A percentile compares a stretch with the other conserved stretches of the same genome.
phyloP scores from a whole-genome alignment of 2,329 filamentous ascomycete genomes.

The Fusarium sp. region DNA sequence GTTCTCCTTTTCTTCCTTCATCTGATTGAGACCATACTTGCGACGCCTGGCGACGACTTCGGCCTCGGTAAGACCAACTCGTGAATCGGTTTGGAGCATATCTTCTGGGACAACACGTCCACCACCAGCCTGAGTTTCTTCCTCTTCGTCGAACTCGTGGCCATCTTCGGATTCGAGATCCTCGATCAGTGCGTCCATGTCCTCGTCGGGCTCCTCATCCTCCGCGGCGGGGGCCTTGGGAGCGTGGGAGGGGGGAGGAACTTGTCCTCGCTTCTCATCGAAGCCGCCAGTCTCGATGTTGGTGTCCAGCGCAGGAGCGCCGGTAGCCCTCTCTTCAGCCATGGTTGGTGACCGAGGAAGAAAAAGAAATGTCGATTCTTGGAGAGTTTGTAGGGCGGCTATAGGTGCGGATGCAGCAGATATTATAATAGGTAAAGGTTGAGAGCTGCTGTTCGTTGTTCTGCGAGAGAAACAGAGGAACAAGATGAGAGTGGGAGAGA shows the following conservation, averaged over 20 bases:
- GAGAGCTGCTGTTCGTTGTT: conserved; percentile 33
- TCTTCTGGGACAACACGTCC: conserved; percentile 75
- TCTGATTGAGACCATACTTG: conserved; percentile 85
- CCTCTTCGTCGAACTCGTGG: conserved; percentile 67
- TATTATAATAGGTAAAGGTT: conserved; percentile 28
- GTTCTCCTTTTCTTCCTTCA: conserved; percentile 92
- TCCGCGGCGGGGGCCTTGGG: conserved; percentile 58
- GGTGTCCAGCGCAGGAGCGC: conserved; percentile 68
- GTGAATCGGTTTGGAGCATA: conserved; percentile 78
- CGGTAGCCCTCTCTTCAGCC: conserved; percentile 63
- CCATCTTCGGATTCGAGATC: conserved; percentile 86
- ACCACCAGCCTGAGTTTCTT: conserved; percentile 57
- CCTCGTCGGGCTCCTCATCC: conserved; percentile 78
- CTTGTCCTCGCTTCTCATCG: conserved; percentile 66
- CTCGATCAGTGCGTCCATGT: conserved; percentile 87
- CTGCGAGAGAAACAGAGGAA: too few species aligned
- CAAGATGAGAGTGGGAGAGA: conserved; percentile 4
- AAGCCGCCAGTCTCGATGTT: conserved; percentile 72
- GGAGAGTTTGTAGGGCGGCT: conserved; percentile 27
- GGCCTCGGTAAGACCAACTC: conserved; percentile 73
- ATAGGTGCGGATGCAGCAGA: conserved; percentile 35
- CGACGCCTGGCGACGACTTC: conserved; percentile 72
- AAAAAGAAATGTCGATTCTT: conserved; percentile 28
- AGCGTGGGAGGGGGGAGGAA: conserved; percentile 44
- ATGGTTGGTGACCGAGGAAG: conserved; percentile 48